Evolutionary conservation across 768 basidiomycete genomes (phyloP), one percentile per base, ranked within the genome.

Genomic region (Podaxis mareebaensis): DNA sequence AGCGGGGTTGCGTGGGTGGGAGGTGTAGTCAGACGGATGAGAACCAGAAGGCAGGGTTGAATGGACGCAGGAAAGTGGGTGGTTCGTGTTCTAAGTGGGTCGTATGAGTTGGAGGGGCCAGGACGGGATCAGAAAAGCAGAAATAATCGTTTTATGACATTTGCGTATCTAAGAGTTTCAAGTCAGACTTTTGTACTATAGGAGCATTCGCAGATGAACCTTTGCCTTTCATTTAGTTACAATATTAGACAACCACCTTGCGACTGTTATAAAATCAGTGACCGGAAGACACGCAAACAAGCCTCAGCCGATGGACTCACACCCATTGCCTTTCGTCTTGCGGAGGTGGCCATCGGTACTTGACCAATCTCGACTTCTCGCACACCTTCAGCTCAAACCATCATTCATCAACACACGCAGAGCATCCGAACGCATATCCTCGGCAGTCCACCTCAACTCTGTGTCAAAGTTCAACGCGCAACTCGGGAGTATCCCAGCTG

Each of bases 1-100:
- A 26, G 39, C 38, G 61, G 61, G 4, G 61, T 62, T 6, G 53
- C 53, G 20, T 62, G 61, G 61, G 36, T 62, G 51, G 60, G 53
- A 22, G 60, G 40, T 30, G 53, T 61, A 20, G 52, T 61, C 8
- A 33, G 33, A 44, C 33, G 61, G 53, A 38, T 62, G 13, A 54
- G 17, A 26, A 24, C 53, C 11, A 39, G 51, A 20, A 54, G 38
- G 26, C 49, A 60, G 10, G 12, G 15, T 30, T 58, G 33, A 33
- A 7, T 33, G 33, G 8, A 3, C n/a, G 28, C 0, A 13, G 42
- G 4, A 17, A n/a, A 2, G 42, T 20, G 42, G n/a, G 17, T 3
- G 24, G 26, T 24, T 51, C 4, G 22, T 10, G 42, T 44, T 44
- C 15, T 33, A 33, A 33, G 2, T 8, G 33, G 8, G 33, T 33